phyloP scores from a whole-genome alignment of 495 filamentous ascomycete genomes.

The Elasticomyces elasticus region DNA sequence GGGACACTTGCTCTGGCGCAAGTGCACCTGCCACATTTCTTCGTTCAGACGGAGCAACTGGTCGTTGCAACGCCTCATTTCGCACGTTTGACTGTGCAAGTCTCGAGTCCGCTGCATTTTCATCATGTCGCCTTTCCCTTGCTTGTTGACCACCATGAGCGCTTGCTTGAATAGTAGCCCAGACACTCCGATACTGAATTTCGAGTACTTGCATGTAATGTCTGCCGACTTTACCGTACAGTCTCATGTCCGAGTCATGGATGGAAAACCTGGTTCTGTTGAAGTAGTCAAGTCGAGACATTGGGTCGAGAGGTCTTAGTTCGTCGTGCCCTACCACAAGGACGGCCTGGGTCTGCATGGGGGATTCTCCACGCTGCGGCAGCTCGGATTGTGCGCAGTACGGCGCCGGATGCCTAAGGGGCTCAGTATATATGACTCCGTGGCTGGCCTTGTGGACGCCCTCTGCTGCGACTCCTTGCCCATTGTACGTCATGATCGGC shows the following conservation, averaged over 20 bases:
- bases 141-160: too few relatives aligned
- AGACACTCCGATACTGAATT: not conserved
- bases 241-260: not conserved
- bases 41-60: too few relatives aligned
- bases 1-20: too few relatives aligned
- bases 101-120: too few relatives aligned
- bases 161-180: not conserved
- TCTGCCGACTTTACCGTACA: not conserved
- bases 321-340: not conserved
- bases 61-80: too few relatives aligned
- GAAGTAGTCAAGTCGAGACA: not conserved
- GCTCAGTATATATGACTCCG: not conserved
- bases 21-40: too few relatives aligned
- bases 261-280: not conserved
- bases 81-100: too few relatives aligned
- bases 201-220: not conserved
- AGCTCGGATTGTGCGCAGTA: not conserved
- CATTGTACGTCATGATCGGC: not conserved
- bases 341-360: not conserved
- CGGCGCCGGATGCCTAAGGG: not conserved
- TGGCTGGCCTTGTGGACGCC: not conserved
- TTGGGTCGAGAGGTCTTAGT: not conserved
- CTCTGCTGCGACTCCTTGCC: not conserved
- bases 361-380: not conserved
- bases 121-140: too few relatives aligned